Evolutionary conservation across 108 stramenopile genomes (phyloP).

Genomic region (Stephanodiscus minutulus): DNA sequence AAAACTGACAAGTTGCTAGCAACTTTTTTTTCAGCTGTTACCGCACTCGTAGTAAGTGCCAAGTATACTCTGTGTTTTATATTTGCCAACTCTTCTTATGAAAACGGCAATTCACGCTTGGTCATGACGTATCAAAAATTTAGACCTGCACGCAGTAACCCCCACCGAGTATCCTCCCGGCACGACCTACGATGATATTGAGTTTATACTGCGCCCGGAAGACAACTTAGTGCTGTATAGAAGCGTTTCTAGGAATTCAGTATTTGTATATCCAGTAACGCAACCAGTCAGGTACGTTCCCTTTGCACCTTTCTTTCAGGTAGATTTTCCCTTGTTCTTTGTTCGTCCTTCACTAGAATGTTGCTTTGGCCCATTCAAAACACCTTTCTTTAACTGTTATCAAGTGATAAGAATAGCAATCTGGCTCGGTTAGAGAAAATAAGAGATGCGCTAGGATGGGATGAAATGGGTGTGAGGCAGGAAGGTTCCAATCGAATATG

Average conservation of each 20-base stretch:
- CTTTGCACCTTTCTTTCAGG: not conserved
- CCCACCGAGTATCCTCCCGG: slow-evolving; percentile 74
- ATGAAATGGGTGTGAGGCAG: slow-evolving; percentile 64
- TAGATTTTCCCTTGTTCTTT: not conserved
- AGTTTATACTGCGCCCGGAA: slow-evolving; percentile 85
- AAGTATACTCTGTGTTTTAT: not conserved
- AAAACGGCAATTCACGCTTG: not conserved
- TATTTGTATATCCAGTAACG: slow-evolving; percentile 92
- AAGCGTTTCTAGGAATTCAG: slow-evolving; percentile 76
- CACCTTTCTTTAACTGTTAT: not conserved
- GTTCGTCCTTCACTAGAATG: not conserved
- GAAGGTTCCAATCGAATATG: slow-evolving; percentile 60
- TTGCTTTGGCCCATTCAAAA: not conserved
- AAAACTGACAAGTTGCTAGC: too few species aligned
- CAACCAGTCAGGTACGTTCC: slow-evolving; percentile 71
- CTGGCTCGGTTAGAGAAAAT: slow-evolving; percentile 84
- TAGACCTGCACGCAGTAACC: slow-evolving; percentile 74
- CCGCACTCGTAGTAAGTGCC: slow-evolving; percentile 51
- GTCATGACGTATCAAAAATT: not conserved
- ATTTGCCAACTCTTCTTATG: not conserved
- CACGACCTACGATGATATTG: slow-evolving; percentile 81
- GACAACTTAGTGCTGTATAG: slow-evolving; percentile 89
- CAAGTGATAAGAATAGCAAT: slow-evolving; percentile 77
- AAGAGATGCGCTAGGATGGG: slow-evolving; percentile 76
- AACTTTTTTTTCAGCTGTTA: too few species aligned